Base-by-base conservation (phyloP, 2,329 filamentous ascomycete genomes). In the Elsinoe arachidis region DNA sequence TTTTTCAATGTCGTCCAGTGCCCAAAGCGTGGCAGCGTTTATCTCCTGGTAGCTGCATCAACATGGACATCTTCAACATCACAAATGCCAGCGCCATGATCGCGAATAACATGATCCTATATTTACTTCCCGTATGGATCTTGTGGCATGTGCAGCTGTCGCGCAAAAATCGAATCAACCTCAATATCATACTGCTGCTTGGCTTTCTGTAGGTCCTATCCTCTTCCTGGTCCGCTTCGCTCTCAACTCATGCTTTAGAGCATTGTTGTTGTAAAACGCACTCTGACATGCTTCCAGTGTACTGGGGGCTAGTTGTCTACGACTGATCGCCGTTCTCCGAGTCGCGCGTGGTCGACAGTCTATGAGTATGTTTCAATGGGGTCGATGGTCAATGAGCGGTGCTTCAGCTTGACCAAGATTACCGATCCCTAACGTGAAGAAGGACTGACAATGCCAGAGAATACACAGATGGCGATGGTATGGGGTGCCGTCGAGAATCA, bases 1-100 rank as follows among this genome's bases (percentile, higher is more conserved):
- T 70, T 11, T 67, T 71, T 57, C 67, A 71, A 60, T 74, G 72
- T 61, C 58, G 63, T 1, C 72, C 72, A 0, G 62, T 71, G 37
- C 49, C 61, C 7, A 69, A 68, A 33, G 64, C 68, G 14, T 73
- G 69, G 67, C 58, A 63, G 47, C 41, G 59, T 1, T 60, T 57
- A 7, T 43, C 62, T 1, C 56, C 61, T 1, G 70, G 70, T 2
- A 60, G 59, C 9, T 74, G 72, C 58, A 64, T 72, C 57, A 61
- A 71, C 55, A 62, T 70, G 12, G 61, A 65, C 10, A 59, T 59
- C 1, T 73, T 73, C 60, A 70, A 64, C 51, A 65, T 66, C 51
- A 62, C 65, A 17, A 66, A 65, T 17, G 63, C 63, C 23, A 59
- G 61, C 23, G 70, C 73, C 60, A 73, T 72, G 61, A 65, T 73